A percentile compares a stretch with the other conserved stretches of the same genome.
These are phyloP conservation scores for Fusarium duplospermum DNA, from an alignment of 2,329 filamentous ascomycete species.

Conservation along the genomic window DNA sequence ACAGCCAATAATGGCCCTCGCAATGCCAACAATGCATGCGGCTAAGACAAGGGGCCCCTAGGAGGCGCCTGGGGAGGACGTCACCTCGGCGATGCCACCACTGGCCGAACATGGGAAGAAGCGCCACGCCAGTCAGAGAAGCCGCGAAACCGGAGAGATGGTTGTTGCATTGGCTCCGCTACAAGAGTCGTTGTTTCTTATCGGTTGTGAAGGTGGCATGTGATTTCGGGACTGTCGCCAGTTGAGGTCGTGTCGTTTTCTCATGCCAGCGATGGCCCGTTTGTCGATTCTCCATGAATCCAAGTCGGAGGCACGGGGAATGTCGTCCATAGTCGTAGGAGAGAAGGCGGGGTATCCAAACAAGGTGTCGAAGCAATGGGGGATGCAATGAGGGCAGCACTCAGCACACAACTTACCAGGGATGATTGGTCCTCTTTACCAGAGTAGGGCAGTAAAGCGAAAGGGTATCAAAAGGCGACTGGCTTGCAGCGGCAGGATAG, in stretches of 20 bases:
- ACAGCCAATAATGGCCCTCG: slow-evolving; percentile 38
- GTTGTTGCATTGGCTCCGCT: slow-evolving; percentile 19
- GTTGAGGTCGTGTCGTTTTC: not conserved
- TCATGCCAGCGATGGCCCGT: slow-evolving; percentile 16
- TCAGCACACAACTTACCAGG: slow-evolving; percentile 43
- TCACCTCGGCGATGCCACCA: slow-evolving; percentile 39
- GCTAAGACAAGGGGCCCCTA: slow-evolving; percentile 41
- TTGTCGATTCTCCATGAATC: not conserved
- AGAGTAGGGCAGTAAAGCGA: slow-evolving; percentile 34
- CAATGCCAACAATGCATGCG: slow-evolving; percentile 42
- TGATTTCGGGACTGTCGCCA: slow-evolving; percentile 23
- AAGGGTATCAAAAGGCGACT: slow-evolving; percentile 44
- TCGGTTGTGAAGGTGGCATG: slow-evolving; percentile 11
- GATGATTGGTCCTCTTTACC: slow-evolving; percentile 29
- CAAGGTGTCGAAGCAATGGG: slow-evolving; percentile 1
- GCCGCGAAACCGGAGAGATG: slow-evolving; percentile 19
- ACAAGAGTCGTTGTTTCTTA: slow-evolving; percentile 9
- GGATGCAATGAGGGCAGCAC: slow-evolving; percentile 1
- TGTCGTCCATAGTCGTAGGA: slow-evolving; percentile 3
- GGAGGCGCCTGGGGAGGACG: slow-evolving; percentile 35
- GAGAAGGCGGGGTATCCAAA: not conserved
- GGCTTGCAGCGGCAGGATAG: slow-evolving; percentile 40
- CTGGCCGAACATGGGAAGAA: slow-evolving; percentile 23
- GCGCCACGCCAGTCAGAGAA: slow-evolving; percentile 34
- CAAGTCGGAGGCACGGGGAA: not conserved